Evolutionary conservation across 2,329 filamentous ascomycete species (phyloP), one percentile per base, ranked within the genome.

Genomic region (Microascus cirrosus): DNA sequence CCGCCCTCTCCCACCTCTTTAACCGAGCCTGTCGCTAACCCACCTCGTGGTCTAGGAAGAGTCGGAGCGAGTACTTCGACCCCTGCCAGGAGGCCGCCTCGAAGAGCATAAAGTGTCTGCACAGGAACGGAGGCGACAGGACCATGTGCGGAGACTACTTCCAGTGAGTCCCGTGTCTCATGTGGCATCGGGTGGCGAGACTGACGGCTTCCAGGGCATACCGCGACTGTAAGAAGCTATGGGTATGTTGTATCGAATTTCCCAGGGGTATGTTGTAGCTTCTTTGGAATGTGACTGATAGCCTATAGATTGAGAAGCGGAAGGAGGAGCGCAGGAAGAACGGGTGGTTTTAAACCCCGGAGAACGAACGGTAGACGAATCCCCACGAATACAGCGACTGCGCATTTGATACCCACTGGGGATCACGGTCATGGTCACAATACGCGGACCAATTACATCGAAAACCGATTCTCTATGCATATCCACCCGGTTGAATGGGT

Each of bases 121-220:
- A 91, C 69, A 83, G 94, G 24, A 99, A 99, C 70, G 85, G 81
- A 24, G 92, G 89, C 15, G 90, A 97, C 68, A 82, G 85, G 63
- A 77, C 85, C n/a, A 88, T 97, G 87, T 99, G 94, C 69, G 79
- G 81, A 62, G 93, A 97, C 71, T 97, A 95, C 69, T 97, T 99
- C 69, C 90, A 96, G 91, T 96, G 70, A 73, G 89, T 73, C 50
- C 25, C 34, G 57, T 20, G 58, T 36, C 24, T 6, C 39, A 48
- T 18, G 35, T n/a, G 24, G 10, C 45, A 20, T 28, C 10, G 34
- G 36, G n/a, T 42, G 34, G 32, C n/a, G 12, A 34, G 24, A 22
- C 35, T 28, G 24, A 54, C 34, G 56, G 22, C 11, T 15, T 4
- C 4, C 62, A 95, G 91, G 73, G 91, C 91, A 55, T 97, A 96